Evolutionary conservation across 768 basidiomycete species (phyloP), one percentile per base, ranked within the genome.

Genomic region (Suillus spraguei): DNA sequence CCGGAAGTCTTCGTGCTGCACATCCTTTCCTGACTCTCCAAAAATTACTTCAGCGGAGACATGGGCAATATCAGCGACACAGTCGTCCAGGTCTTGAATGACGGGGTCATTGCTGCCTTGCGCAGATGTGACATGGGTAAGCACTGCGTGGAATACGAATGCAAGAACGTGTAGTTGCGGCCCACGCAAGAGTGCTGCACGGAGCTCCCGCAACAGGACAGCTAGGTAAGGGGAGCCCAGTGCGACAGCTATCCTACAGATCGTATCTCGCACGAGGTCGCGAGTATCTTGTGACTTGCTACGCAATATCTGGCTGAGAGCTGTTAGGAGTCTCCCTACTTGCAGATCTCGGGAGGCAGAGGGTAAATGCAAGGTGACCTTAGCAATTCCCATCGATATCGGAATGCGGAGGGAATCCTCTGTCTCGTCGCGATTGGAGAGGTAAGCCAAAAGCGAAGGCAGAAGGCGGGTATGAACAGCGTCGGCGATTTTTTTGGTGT

Each of bases 141-240:
- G 80, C 22, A 99, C 77, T 0, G 92, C 84, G 69, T 99, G 96
- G 0, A 85, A 83, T 2, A 89, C 88, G 65, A 89, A 91, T 1
- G 96, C 95, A 36, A 98, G 81, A 20, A 99, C 87, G 73, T 99
- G 97, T 0, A 98, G 83, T 61, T 99, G 97, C 1, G 97, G 97
- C 7, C 97, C 97, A 22, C 96, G 91, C 41, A 87, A 70, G 35
- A 99, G 85, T 1, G 96, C 94, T 0, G 81, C 85, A n/a, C 92
- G 85, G 56, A 99, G 79, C 72, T 98, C 95, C 41, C 86, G 87
- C 44, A 98, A 76, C 36, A 92, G 81, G 17, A 86, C 75, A 0
- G 89, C 83, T 10, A 99, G 85, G 72, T 91, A 93, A 0, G 81
- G 75, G 0, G 92, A 85, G 0, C 94, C 95, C 8, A 95, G 78